These are phyloP conservation scores for Hyparrhenia diplandra DNA, from an alignment of 176 grass and related monocot genomes.

Conservation along the genomic window DNA sequence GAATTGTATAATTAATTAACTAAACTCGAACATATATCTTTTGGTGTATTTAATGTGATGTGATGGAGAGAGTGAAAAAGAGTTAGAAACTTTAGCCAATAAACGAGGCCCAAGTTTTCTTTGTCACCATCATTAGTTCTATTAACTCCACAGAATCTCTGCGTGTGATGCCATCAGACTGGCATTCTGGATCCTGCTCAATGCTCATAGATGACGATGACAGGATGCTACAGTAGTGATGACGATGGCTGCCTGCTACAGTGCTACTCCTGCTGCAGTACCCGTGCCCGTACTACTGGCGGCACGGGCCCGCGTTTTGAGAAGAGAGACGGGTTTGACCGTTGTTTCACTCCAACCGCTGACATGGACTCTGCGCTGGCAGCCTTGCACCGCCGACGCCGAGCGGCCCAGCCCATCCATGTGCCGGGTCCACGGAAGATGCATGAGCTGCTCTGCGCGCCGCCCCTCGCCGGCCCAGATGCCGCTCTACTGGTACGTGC, in stretches of 20 bases:
- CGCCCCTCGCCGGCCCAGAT: neutral
- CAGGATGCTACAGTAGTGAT: too few relatives aligned
- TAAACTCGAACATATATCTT: too few relatives aligned
- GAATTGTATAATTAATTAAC: too few relatives aligned
- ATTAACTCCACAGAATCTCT: neutral
- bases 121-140: neutral
- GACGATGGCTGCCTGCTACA: neutral
- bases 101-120: too few relatives aligned
- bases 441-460: neutral
- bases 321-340: neutral
- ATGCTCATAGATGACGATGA: neutral
- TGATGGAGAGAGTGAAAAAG: too few relatives aligned
- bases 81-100: too few relatives aligned
- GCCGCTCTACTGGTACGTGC: neutral
- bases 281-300: too few relatives aligned
- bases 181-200: neutral
- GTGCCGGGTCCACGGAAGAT: constrained; percentile 12
- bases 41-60: too few relatives aligned
- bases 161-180: neutral
- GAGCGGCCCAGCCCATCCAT: neutral
- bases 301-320: too few relatives aligned
- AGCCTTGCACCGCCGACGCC: too few relatives aligned
- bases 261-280: too few relatives aligned
- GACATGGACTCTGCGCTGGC: constrained; percentile 1
- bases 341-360: neutral